Evolutionary conservation across 2,329 filamentous ascomycete genomes (phyloP), one percentile per base, ranked within the genome.

Genomic region (Aspergillus arachidicola): DNA sequence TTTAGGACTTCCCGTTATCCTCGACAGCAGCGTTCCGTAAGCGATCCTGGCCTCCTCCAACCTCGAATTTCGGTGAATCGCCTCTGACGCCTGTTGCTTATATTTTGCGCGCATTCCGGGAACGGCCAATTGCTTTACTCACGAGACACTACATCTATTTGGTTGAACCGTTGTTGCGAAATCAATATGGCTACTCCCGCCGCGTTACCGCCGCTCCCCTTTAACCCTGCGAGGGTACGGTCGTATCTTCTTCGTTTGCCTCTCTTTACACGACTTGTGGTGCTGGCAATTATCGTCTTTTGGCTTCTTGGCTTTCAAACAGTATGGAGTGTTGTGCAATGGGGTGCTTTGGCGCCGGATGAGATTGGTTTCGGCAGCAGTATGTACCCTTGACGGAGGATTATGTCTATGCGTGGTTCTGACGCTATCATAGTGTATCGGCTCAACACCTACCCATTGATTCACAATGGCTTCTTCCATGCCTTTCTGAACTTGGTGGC

Each of bases 401-500:
- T 26, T 9, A 57, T 21, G 6, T 9, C 16, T 12, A 30, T 51
- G 30, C 32, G 32, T 46, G 23, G 14, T 53, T 36, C 57, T 64
- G 21, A 64, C 51, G 21, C 6, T 23, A 21, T 14, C n/a, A 58
- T 76, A 97, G 94, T 96, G 82, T 94, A 97, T 79, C 89, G 95
- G 65, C 85, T 96, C 41, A 97, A 97, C 75, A 96, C 94, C 0
- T 99, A 93, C 74, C 93, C 94, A 0, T 83, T 99, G 61, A 88
- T 97, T 64, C 95, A 99, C 76, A 78, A 88, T 51, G 91, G 90
- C 71, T 85, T 96, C 75, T 82, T 97, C 70, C 95, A 98, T 78
- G 85, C 90, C 65, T 73, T 94, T 59, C 81, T 96, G 74, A 97
- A 98, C 78, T 77, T 93, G 28, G 58, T 96, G 66, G 91, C 93